phyloP scores from a whole-genome alignment of 192 early-diverging fungal species.

The Podila epigama region DNA sequence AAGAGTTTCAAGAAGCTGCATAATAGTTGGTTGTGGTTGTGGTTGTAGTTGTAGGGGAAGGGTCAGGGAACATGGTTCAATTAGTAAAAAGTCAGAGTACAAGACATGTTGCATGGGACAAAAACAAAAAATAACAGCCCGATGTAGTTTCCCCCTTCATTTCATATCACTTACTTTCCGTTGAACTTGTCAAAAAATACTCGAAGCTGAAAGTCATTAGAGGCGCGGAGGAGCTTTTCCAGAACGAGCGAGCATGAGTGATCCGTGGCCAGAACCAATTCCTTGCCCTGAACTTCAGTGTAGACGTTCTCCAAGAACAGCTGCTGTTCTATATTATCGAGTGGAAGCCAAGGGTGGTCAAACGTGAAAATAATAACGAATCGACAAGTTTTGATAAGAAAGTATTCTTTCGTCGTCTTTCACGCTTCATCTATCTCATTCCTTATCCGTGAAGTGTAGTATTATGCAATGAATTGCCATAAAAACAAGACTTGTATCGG shows the following conservation, averaged over 20 bases:
- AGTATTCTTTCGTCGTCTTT: too few species aligned
- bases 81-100: too few species aligned
- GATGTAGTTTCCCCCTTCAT: too few species aligned
- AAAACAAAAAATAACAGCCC: neutral
- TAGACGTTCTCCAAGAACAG: constrained; percentile 84
- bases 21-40: neutral
- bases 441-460: too few species aligned
- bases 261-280: constrained; percentile 77
- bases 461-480: too few species aligned
- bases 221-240: constrained; percentile 78
- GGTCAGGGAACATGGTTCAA: neutral
- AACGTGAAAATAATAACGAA: too few species aligned
- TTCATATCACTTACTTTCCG: constrained; percentile 56
- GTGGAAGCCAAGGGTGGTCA: neutral
- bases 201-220: constrained; percentile 77
- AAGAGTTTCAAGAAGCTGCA: constrained; percentile 67
- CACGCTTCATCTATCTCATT: too few species aligned
- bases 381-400: too few species aligned
- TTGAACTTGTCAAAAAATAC: constrained; percentile 68
- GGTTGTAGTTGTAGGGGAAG: neutral
- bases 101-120: too few species aligned
- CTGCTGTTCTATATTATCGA: constrained; percentile 53
- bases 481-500: neutral
- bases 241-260: constrained; percentile 78
- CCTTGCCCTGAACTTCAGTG: constrained; percentile 76